These are phyloP conservation scores for Pulveroboletus sp. DNA, from an alignment of 1,284 basidiomycete genomes.

Conservation along the genomic window DNA sequence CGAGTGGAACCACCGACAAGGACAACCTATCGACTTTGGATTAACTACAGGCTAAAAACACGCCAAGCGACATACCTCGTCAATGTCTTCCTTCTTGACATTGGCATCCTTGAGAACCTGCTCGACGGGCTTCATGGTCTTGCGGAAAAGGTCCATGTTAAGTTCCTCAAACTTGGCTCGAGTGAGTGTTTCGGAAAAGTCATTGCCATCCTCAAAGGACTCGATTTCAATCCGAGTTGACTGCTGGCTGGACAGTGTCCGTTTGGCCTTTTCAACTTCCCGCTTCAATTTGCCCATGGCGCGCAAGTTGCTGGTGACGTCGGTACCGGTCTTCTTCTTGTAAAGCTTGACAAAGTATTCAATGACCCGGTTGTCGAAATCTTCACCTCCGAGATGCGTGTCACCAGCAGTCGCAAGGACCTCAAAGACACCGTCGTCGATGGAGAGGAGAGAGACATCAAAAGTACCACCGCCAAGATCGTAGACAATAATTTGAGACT, in stretches of 20 bases:
- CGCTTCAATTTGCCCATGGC: conserved; percentile 97
- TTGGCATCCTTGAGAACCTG: conserved; percentile 98
- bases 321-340: conserved; percentile 94
- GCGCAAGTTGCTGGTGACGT: conserved; percentile 84
- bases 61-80: conserved; percentile 63
- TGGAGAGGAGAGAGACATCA: conserved; percentile 96
- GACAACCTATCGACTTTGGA: conserved; percentile 52
- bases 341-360: conserved; percentile 91
- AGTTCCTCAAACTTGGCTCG: conserved; percentile 99
- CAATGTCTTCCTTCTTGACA: conserved; percentile 96
- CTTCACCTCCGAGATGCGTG: conserved; percentile 98
- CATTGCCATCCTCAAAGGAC: conserved; percentile 94
- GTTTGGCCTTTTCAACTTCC: conserved; percentile 98
- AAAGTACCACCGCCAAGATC: conserved; percentile 99
- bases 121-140: conserved; percentile 99
- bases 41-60: background rate
- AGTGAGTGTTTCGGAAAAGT: conserved; percentile 96
- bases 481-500: conserved; percentile 97
- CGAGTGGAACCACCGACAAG: conserved; percentile 98
- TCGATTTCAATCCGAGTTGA: conserved; percentile 88
- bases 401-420: conserved; percentile 97
- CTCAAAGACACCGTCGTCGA: conserved; percentile 98
- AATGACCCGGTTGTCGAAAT: conserved; percentile 97
- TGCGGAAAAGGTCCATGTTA: conserved; percentile 98
- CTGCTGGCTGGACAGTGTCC: conserved; percentile 91